Percentiles rank a stretch among this genome's conserved stretches.
These are phyloP conservation scores for Leccinum disarticulatum DNA, from an alignment of 768 basidiomycete species.

Conservation along the genomic window DNA sequence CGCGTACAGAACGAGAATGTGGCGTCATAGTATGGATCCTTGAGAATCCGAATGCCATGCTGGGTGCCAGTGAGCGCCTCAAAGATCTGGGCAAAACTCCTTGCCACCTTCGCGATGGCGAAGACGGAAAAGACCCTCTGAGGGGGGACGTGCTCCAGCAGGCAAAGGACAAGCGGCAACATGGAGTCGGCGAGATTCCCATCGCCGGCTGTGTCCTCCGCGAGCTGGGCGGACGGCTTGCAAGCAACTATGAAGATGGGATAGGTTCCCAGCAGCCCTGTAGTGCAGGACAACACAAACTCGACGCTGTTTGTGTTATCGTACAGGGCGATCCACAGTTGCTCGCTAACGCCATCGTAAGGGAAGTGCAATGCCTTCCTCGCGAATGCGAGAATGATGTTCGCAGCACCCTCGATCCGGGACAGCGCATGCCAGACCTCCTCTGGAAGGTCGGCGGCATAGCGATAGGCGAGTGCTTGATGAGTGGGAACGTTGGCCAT, in stretches of 20 bases:
- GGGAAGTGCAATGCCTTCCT: slow-evolving; percentile 23
- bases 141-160: background rate
- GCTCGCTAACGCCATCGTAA: background rate
- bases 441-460: slow-evolving; percentile 16
- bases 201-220: background rate
- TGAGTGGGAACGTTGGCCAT: slow-evolving; percentile 16
- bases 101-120: slow-evolving; percentile 45
- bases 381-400: slow-evolving; percentile 43
- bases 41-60: slow-evolving; percentile 22
- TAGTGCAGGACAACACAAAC: slow-evolving; percentile 56
- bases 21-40: slow-evolving; percentile 60
- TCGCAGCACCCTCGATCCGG: slow-evolving; percentile 34
- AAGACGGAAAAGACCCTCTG: background rate
- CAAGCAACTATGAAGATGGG: slow-evolving; percentile 43
- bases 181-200: background rate
- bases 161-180: background rate
- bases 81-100: slow-evolving; percentile 45
- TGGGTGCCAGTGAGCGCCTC: slow-evolving; percentile 34
- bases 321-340: slow-evolving; percentile 35
- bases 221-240: background rate
- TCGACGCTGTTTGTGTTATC: slow-evolving; percentile 16
- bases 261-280: slow-evolving; percentile 53
- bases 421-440: slow-evolving; percentile 33
- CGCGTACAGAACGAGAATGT: slow-evolving; percentile 56
- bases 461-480: slow-evolving; percentile 6